Evolutionary conservation across 2,329 filamentous ascomycete genomes (phyloP).

Genomic region (Colletotrichum trifolii): DNA sequence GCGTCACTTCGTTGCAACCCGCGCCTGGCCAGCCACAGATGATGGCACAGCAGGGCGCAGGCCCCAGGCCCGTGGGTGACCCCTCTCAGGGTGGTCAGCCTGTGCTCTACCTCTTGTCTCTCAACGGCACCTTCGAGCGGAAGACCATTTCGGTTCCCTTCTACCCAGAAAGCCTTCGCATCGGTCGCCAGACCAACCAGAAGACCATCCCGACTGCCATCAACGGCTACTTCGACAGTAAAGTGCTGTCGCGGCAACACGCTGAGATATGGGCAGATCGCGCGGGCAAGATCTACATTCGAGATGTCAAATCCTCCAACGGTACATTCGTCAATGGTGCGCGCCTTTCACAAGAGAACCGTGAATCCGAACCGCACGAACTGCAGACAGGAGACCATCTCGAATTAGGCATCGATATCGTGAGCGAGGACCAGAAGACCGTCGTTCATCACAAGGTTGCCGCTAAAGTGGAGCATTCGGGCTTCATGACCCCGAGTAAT

Average conservation of each 20-base stretch:
- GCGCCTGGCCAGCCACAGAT: conserved; percentile 52
- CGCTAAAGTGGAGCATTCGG: conserved; percentile 95
- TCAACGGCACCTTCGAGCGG: conserved; percentile 96
- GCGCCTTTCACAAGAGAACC: conserved; percentile 90
- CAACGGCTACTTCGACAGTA: conserved; percentile 98
- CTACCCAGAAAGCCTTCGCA: conserved; percentile 91
- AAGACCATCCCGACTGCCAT: conserved; percentile 91
- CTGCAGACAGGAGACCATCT: conserved; percentile 90
- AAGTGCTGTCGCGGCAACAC: conserved; percentile 95
- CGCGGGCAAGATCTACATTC: conserved; percentile 92
- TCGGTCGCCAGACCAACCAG: conserved; percentile 96
- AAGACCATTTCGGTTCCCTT: conserved; percentile 96
- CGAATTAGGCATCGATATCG: conserved; percentile 97
- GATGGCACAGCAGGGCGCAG: conserved; percentile 55
- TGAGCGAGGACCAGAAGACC: conserved; percentile 98
- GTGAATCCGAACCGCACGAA: conserved; percentile 95
- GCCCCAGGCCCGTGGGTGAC: conserved; percentile 74
- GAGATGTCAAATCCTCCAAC: conserved; percentile 98
- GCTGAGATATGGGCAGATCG: conserved; percentile 92
- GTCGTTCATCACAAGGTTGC: conserved; percentile 99
- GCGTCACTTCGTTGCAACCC: conserved; percentile 50
- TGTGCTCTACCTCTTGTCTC: conserved; percentile 85
- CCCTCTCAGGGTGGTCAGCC: conserved; percentile 73
- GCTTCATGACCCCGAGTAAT: conserved; percentile 78
- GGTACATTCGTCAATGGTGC: conserved; percentile 97